phyloP scores from a whole-genome alignment of 768 basidiomycete species.

The Phylloporus arenicola region DNA sequence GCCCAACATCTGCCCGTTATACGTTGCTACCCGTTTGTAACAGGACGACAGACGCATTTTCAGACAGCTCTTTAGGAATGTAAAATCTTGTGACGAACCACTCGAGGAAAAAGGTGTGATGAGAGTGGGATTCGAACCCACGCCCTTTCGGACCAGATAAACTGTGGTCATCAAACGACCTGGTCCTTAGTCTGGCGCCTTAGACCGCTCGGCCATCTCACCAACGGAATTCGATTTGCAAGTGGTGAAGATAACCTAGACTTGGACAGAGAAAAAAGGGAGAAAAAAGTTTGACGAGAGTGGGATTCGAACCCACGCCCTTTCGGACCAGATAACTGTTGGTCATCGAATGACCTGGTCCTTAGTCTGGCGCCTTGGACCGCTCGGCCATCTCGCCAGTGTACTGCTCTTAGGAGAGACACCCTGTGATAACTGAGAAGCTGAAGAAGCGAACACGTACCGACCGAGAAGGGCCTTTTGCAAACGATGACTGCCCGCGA shows the following conservation, averaged over 20 bases:
- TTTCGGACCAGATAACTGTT: constrained; percentile 33
- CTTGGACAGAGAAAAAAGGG: background rate
- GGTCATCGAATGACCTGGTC: constrained; percentile 31
- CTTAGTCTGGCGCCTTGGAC: constrained; percentile 62
- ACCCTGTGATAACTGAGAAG: too few species aligned
- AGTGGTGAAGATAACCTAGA: background rate
- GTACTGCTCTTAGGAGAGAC: constrained; percentile 1
- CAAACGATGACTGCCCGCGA: constrained; percentile 6
- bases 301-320: constrained; percentile 41
- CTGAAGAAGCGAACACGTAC: background rate
- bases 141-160: constrained; percentile 38
- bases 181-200: constrained; percentile 56
- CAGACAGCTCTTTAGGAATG: too few species aligned
- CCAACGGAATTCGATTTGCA: background rate
- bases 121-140: constrained; percentile 41
- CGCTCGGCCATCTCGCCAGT: constrained; percentile 50
- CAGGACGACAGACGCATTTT: too few species aligned
- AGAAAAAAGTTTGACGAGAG: constrained; percentile 25
- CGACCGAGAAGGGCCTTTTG: too few species aligned
- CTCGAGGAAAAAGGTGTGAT: constrained; percentile 9
- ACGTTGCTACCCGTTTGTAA: too few species aligned
- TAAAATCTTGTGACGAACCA: too few species aligned
- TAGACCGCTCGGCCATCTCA: constrained; percentile 58
- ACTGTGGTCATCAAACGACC: constrained; percentile 27
- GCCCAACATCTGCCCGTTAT: too few species aligned